Percentiles rank a stretch among this genome's conserved stretches.
phyloP scores from a whole-genome alignment of 106 monocot genomes.

The Ottelia alismoides region DNA sequence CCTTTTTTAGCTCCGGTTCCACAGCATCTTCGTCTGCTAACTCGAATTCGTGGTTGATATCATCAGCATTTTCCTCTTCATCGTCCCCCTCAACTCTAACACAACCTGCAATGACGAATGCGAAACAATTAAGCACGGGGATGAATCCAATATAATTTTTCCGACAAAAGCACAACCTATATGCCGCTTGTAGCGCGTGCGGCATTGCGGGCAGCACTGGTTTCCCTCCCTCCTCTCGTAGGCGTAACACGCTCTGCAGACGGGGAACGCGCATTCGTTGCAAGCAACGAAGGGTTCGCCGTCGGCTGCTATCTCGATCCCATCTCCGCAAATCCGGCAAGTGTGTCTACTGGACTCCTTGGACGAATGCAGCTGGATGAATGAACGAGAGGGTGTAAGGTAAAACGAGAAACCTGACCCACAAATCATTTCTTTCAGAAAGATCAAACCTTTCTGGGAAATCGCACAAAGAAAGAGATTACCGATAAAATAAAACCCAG shows the following conservation, averaged over 20 bases:
- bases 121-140: no score
- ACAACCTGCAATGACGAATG: constrained; percentile 30
- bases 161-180: constrained; percentile 30
- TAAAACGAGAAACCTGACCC: neutral
- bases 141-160: neutral
- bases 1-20: no score
- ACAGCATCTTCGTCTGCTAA: constrained; percentile 6
- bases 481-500: no score
- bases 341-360: constrained; percentile 22
- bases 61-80: constrained; percentile 76
- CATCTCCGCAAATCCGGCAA: constrained; percentile 66
- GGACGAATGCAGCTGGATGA: constrained; percentile 27
- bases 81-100: constrained; percentile 73
- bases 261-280: constrained; percentile 77
- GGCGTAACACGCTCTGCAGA: constrained; percentile 64
- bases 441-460: no score
- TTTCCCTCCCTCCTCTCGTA: constrained; percentile 78
- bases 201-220: constrained; percentile 66
- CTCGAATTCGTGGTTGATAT: constrained; percentile 50
- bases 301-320: constrained; percentile 25
- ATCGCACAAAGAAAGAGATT: no score
- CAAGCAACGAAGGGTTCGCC: constrained; percentile 68
- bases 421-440: neutral
- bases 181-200: constrained; percentile 66
- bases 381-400: neutral